Conservation (phyloP, 768 basidiomycete species). For the Suillus spraguei region DNA sequence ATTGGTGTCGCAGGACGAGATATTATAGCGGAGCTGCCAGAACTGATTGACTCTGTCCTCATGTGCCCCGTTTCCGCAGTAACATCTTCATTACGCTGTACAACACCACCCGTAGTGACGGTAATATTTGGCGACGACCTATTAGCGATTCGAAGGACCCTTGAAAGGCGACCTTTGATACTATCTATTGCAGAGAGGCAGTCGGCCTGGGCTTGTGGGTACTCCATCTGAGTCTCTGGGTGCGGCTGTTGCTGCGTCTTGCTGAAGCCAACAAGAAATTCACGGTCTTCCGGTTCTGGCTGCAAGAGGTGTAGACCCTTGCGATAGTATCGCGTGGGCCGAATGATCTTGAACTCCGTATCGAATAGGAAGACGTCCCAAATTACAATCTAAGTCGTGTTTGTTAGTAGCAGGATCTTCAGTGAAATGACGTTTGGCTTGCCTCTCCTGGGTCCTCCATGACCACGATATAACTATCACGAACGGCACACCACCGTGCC, state of each 20-base stretch:
- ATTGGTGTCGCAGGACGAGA: constrained; percentile 55
- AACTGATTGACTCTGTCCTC: constrained; percentile 26
- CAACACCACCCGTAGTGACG: constrained; percentile 11
- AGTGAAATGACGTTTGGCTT: constrained; percentile 21
- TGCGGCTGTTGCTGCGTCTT: constrained; percentile 18
- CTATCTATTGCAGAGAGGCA: constrained; percentile 48
- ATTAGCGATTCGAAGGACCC: constrained; percentile 41
- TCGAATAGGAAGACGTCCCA: constrained; percentile 96
- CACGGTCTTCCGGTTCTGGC: constrained; percentile 31
- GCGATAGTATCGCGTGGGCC: constrained; percentile 88
- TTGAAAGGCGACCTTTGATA: constrained; percentile 49
- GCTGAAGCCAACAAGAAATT: constrained; percentile 25
- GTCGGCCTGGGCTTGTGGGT: constrained; percentile 34
- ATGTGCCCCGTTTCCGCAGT: constrained; percentile 9
- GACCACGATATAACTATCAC: constrained; percentile 89
- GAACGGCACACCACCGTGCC: constrained; percentile 87
- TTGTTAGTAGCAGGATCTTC: constrained; percentile 3
- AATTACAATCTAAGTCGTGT: constrained; percentile 58
- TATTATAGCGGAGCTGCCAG: constrained; percentile 39
- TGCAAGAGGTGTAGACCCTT: constrained; percentile 77
- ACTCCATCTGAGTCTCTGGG: constrained; percentile 16
- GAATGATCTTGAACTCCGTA: constrained; percentile 82
- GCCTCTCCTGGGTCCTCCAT: constrained; percentile 88
- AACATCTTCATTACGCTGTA: constrained; percentile 6
- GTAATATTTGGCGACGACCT: constrained; percentile 19